Conservation (phyloP, 140 eudicot genomes). For the Ambrosia hybrid region DNA sequence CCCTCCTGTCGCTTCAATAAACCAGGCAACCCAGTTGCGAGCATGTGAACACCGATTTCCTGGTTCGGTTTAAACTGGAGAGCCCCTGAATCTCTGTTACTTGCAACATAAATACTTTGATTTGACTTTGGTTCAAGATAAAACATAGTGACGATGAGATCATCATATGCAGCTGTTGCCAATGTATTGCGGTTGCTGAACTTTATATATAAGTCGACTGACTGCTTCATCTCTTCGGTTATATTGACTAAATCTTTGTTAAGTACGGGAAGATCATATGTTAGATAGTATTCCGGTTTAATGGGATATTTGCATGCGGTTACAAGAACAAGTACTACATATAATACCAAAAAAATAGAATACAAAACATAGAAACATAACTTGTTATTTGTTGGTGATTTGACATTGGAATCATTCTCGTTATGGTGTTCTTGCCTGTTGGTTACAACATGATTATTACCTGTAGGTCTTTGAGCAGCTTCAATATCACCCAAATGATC, state of each 20-base stretch:
- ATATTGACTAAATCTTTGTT: not conserved
- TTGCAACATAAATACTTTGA: not conserved
- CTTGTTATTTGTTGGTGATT: constrained; percentile 9
- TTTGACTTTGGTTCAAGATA: not conserved
- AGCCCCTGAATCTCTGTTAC: not conserved
- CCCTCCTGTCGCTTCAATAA: not conserved
- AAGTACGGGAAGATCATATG: too few species aligned
- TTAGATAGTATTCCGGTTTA: not conserved
- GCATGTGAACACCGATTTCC: not conserved
- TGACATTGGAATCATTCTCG: too few species aligned
- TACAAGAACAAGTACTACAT: constrained; percentile 1
- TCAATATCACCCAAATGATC: not conserved
- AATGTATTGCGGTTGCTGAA: constrained; percentile 1
- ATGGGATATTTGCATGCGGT: constrained; percentile 15
- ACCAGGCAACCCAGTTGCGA: not conserved
- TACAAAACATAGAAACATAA: constrained; percentile 7
- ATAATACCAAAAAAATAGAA: not conserved
- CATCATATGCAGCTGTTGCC: constrained; percentile 1
- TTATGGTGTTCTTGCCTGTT: not conserved
- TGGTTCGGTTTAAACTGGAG: not conserved
- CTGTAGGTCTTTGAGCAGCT: not conserved
- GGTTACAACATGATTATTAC: not conserved
- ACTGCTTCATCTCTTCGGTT: constrained; percentile 7
- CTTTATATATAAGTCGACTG: not conserved
- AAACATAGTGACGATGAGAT: constrained; percentile 1